Evolutionary conservation across 2,329 filamentous ascomycete species (phyloP).

Genomic region (Aspergillus ochraceus): DNA sequence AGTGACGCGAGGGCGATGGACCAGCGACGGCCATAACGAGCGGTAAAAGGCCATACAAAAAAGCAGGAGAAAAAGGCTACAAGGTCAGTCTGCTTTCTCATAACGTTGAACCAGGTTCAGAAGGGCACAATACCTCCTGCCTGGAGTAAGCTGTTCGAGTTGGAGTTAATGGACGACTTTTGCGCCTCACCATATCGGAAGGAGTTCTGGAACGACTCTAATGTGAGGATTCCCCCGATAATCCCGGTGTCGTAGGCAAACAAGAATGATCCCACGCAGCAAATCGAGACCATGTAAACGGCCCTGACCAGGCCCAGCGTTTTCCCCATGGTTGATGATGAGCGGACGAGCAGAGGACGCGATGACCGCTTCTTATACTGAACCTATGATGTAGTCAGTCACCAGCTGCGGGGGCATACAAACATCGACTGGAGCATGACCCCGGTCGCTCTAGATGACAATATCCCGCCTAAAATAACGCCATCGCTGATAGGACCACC

Average conservation of each 20-base stretch:
- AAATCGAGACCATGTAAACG: conserved; percentile 6
- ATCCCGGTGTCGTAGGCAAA: conserved; percentile 38
- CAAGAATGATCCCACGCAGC: conserved; percentile 21
- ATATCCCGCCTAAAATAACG: not conserved
- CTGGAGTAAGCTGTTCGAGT: conserved; percentile 52
- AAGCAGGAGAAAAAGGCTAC: conserved; percentile 53
- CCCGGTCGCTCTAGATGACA: not conserved
- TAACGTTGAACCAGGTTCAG: not conserved
- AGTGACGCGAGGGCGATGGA: conserved; percentile 46
- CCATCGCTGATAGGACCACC: not conserved
- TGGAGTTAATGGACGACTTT: conserved; percentile 45
- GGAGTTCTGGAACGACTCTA: conserved; percentile 43
- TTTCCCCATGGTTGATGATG: conserved; percentile 2
- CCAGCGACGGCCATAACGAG: conserved; percentile 46
- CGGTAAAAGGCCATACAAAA: conserved; percentile 48
- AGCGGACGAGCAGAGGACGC: too few relatives aligned
- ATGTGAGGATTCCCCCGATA: conserved; percentile 46
- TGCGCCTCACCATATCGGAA: conserved; percentile 40
- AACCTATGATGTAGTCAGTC: not conserved
- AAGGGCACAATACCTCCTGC: conserved; percentile 36
- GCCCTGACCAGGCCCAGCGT: conserved; percentile 4
- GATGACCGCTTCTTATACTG: not conserved
- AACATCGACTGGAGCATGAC: not conserved
- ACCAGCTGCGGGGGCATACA: not conserved
- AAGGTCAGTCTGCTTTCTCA: too few relatives aligned